A percentile compares a stretch with the other conserved stretches of the same genome.
These are phyloP conservation scores for Chlamydomonas schloesseri DNA, from an alignment of 139 green algal species.

Conservation along the genomic window DNA sequence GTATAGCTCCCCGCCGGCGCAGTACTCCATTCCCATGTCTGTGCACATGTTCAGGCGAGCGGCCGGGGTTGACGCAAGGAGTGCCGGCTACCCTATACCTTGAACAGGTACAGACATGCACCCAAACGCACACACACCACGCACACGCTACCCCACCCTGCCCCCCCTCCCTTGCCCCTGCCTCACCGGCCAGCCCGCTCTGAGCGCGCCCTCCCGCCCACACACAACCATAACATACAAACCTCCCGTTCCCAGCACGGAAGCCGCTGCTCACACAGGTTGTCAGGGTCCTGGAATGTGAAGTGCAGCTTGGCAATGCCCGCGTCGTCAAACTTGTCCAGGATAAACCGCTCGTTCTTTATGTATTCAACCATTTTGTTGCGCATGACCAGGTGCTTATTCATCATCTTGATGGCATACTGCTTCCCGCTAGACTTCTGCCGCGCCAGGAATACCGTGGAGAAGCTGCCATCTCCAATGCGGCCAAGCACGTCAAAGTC, in stretches of 20 bases:
- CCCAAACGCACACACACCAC: no score
- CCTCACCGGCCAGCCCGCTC: no score
- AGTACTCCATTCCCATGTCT: constrained; percentile 80
- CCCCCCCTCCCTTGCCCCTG: no score
- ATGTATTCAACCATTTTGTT: constrained; percentile 66
- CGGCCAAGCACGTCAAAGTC: constrained; percentile 59
- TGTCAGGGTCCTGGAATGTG: constrained; percentile 63
- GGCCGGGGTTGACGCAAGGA: no score
- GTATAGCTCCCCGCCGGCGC: constrained; percentile 78
- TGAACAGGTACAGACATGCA: no score
- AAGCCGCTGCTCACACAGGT: constrained; percentile 56
- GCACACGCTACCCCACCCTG: no score
- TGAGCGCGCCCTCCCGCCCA: no score
- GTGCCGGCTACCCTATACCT: no score
- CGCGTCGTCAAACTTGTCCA: constrained; percentile 55
- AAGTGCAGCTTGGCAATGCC: constrained; percentile 57
- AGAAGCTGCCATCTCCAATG: constrained; percentile 62
- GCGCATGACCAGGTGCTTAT: constrained; percentile 61
- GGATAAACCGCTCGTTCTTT: constrained; percentile 58
- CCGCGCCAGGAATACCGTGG: constrained; percentile 53
- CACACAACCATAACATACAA: no score
- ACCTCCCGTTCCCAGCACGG: no score
- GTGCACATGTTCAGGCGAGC: neutral
- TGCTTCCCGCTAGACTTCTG: constrained; percentile 39
- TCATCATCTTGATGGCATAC: constrained; percentile 66